These are phyloP conservation scores for Malassezia sp. DNA, from an alignment of 1,284 basidiomycete genomes.

Conservation along the genomic window DNA sequence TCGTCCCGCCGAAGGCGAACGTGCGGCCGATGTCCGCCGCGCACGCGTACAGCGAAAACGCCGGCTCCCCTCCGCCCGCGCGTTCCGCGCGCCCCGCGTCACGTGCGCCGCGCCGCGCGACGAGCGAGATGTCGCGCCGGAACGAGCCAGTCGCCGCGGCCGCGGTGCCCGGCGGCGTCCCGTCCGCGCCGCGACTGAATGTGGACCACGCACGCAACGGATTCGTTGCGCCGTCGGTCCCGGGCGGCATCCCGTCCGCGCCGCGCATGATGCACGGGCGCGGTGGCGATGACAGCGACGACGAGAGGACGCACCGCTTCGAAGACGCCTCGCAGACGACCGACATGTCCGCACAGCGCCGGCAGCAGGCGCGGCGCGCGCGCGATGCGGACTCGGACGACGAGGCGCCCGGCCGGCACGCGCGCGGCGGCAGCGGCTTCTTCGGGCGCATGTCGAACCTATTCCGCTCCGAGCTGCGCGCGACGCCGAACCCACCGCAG, in stretches of 20 bases:
- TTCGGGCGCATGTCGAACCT: slow-evolving; percentile 37
- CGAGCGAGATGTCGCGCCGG: slow-evolving; percentile 9
- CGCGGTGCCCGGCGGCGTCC: slow-evolving; percentile 29
- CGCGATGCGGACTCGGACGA: slow-evolving; percentile 14
- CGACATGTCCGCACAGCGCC: not conserved
- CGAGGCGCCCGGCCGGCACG: slow-evolving; percentile 1
- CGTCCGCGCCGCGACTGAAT: slow-evolving; percentile 26
- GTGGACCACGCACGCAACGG: slow-evolving; percentile 23
- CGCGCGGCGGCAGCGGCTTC: slow-evolving; percentile 21
- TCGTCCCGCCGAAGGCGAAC: not conserved
- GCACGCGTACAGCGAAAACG: too few species aligned
- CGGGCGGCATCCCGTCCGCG: slow-evolving; percentile 18
- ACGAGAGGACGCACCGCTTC: slow-evolving; percentile 17
- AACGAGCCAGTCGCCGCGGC: slow-evolving; percentile 14
- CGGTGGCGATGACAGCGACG: slow-evolving; percentile 12
- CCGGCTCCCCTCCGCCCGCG: too few species aligned
- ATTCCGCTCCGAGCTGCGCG: slow-evolving; percentile 39
- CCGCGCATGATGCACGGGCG: slow-evolving; percentile 12
- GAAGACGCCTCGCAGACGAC: not conserved
- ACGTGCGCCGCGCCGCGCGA: slow-evolving; percentile 17
- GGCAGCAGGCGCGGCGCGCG: not conserved
- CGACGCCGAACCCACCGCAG: not conserved
- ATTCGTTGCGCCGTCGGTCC: slow-evolving; percentile 16
- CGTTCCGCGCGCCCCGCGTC: too few species aligned
- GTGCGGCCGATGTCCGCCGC: too few species aligned